These are phyloP conservation scores for Eimeria maxima DNA, from an alignment of 169 alveolate genomes.

Conservation along the genomic window DNA sequence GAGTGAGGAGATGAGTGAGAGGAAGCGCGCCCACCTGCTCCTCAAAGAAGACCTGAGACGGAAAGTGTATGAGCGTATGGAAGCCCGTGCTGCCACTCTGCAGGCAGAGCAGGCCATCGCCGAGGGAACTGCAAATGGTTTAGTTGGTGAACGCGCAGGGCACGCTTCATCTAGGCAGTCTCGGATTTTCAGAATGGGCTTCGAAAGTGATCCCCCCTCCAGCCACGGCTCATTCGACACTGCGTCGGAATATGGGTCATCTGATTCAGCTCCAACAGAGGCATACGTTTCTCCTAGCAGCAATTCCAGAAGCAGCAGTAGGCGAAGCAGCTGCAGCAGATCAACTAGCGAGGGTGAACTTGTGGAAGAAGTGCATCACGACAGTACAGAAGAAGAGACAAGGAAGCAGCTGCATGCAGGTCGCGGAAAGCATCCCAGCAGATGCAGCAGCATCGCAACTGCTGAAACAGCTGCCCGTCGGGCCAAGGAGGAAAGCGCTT, in stretches of 20 bases:
- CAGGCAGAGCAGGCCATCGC: not conserved
- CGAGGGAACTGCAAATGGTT: not conserved
- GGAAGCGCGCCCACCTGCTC: constrained; percentile 38
- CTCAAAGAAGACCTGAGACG: constrained; percentile 71
- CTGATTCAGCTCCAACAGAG: constrained; percentile 65
- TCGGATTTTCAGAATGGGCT: constrained; percentile 32
- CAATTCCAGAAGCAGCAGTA: constrained; percentile 69
- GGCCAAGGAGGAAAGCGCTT: not conserved
- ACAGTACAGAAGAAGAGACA: not conserved
- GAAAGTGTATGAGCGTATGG: constrained; percentile 58
- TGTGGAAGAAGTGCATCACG: not conserved
- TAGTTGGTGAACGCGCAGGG: not conserved
- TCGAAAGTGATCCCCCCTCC: constrained; percentile 55
- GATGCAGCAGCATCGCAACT: constrained; percentile 36
- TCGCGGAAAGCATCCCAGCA: not conserved
- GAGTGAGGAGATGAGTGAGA: not conserved
- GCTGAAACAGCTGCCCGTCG: not conserved
- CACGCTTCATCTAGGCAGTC: not conserved
- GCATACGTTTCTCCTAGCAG: constrained; percentile 69
- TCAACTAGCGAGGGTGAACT: constrained; percentile 30
- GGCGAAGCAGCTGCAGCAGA: constrained; percentile 25
- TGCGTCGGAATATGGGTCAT: constrained; percentile 49
- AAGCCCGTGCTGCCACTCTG: constrained; percentile 59
- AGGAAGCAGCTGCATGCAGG: not conserved
- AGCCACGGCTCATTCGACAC: constrained; percentile 70